Percentiles rank a stretch among this genome's conserved stretches.
Conservation (phyloP, 108 stramenopile genomes). For the Aurantiochytrium sp. region DNA sequence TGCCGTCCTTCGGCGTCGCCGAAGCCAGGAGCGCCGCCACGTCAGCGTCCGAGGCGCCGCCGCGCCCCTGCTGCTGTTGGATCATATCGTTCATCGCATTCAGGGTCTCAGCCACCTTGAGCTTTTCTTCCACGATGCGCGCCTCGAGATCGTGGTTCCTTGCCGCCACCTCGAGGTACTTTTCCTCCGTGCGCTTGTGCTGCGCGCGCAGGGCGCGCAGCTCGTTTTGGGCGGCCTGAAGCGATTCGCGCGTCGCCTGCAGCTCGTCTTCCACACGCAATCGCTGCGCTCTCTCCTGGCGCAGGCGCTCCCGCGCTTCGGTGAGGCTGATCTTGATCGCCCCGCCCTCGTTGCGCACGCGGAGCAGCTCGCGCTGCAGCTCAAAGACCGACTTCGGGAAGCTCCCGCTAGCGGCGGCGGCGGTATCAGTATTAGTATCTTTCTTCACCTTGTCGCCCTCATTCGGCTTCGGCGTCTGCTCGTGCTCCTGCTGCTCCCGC, state of each 20-base stretch:
- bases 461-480: too few species aligned
- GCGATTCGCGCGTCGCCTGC: not conserved
- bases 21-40: not conserved
- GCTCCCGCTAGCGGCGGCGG: not conserved
- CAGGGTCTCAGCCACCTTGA: conserved; percentile 7
- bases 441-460: not conserved
- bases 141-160: not conserved
- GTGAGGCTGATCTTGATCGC: not conserved
- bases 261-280: not conserved
- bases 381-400: not conserved
- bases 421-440: too few species aligned
- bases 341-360: not conserved
- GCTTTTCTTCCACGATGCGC: not conserved
- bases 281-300: not conserved
- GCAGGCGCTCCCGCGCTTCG: not conserved
- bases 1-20: not conserved
- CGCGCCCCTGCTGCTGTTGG: not conserved
- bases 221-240: not conserved
- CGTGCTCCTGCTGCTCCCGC: too few species aligned
- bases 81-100: conserved; percentile 25
- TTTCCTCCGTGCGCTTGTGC: not conserved
- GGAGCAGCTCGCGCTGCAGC: not conserved
- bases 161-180: not conserved
- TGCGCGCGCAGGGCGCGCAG: not conserved
- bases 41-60: not conserved